Percentiles rank a stretch among this genome's conserved stretches.
These are phyloP conservation scores for Sporisorium scitamineum DNA, from an alignment of 1,284 basidiomycete genomes.

Conservation along the genomic window DNA sequence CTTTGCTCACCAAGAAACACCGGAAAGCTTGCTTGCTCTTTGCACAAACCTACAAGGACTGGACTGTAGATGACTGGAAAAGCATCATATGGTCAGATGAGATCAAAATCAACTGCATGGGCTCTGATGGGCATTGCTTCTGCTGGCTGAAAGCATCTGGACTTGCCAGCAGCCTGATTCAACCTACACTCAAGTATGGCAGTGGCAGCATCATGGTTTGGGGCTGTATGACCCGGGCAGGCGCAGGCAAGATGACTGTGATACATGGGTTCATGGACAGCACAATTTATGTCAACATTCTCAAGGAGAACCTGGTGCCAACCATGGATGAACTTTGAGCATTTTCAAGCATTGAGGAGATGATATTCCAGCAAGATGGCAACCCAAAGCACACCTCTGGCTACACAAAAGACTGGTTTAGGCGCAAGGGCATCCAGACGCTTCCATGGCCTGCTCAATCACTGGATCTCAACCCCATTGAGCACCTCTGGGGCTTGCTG, in stretches of 20 bases:
- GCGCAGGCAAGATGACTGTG: slow-evolving; percentile 5
- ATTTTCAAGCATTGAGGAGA: slow-evolving; percentile 18
- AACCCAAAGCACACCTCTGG: slow-evolving; percentile 66
- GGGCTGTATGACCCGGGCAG: slow-evolving; percentile 25
- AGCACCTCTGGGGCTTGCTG: slow-evolving; percentile 68
- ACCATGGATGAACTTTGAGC: slow-evolving; percentile 43
- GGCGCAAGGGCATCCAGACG: slow-evolving; percentile 56
- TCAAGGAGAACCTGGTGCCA: slow-evolving; percentile 62
- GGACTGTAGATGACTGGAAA: slow-evolving; percentile 27
- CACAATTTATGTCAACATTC: slow-evolving; percentile 65
- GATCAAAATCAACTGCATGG: slow-evolving; percentile 18
- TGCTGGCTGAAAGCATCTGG: slow-evolving; percentile 14
- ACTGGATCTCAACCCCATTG: slow-evolving; percentile 70
- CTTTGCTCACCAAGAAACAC: slow-evolving; percentile 1
- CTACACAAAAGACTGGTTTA: slow-evolving; percentile 47
- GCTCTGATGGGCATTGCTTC: slow-evolving; percentile 5
- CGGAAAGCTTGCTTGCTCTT: slow-evolving; percentile 4
- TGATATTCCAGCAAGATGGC: slow-evolving; percentile 70
- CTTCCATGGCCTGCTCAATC: slow-evolving; percentile 69
- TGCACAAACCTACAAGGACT: slow-evolving; percentile 17
- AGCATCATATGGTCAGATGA: slow-evolving; percentile 27
- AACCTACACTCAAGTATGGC: slow-evolving; percentile 20
- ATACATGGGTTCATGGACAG: slow-evolving; percentile 68
- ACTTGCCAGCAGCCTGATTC: background rate
- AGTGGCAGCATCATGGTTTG: slow-evolving; percentile 30